Percentiles rank a stretch among this genome's conserved stretches.
Evolutionary conservation across 352 stramenopile genomes (phyloP).

Genomic region (Saprolegnia parasitica): DNA sequence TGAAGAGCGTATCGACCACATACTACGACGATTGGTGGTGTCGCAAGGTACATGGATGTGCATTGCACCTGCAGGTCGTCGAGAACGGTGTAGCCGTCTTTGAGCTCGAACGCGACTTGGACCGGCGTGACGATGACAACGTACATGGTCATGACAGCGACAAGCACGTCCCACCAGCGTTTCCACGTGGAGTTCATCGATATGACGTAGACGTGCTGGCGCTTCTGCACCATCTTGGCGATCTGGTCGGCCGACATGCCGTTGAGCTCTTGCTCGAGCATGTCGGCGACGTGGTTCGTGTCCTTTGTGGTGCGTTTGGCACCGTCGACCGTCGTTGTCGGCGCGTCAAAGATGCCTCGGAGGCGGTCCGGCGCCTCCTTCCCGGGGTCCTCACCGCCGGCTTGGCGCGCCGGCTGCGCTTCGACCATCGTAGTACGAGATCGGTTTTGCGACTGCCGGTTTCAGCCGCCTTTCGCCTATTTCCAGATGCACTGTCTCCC

Average conservation of each 20-base stretch:
- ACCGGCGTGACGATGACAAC: slow-evolving; percentile 52
- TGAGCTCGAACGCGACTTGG: slow-evolving; percentile 49
- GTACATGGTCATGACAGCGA: slow-evolving; percentile 47
- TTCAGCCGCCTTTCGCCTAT: no score
- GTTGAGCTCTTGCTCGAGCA: slow-evolving; percentile 28
- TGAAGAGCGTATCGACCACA: slow-evolving; percentile 51
- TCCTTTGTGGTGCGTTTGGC: not conserved
- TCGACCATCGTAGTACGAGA: no score
- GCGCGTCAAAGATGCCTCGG: not conserved
- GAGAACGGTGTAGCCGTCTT: slow-evolving; percentile 32
- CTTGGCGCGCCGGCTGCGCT: not conserved
- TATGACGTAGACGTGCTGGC: slow-evolving; percentile 49
- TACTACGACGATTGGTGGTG: no score
- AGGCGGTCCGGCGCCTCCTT: not conserved
- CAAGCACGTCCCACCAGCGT: slow-evolving; percentile 56
- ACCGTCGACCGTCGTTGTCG: no score
- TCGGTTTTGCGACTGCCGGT: no score
- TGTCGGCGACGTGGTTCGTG: slow-evolving; percentile 20
- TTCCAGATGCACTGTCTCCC: no score
- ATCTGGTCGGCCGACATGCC: slow-evolving; percentile 40
- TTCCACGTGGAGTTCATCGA: slow-evolving; percentile 57
- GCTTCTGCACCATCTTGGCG: slow-evolving; percentile 46
- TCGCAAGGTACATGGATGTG: no score
- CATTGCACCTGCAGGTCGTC: slow-evolving; percentile 46
- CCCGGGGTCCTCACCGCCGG: not conserved